Percentiles rank a stretch among this genome's conserved stretches.
These are phyloP conservation scores for Cadophora sp. DNA, from an alignment of 2,329 filamentous ascomycete genomes.

Conservation along the genomic window DNA sequence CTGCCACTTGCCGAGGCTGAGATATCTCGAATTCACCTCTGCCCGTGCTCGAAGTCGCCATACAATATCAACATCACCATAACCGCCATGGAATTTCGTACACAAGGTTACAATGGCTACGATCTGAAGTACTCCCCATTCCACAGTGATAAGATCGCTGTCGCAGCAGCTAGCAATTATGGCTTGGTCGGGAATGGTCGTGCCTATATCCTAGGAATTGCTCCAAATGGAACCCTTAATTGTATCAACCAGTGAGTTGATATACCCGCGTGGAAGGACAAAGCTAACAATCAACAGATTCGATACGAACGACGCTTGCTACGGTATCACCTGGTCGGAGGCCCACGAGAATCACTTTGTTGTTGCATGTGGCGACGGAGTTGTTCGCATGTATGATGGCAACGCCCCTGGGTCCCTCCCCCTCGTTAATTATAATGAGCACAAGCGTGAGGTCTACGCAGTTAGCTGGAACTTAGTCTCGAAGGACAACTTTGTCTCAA, in stretches of 20 bases:
- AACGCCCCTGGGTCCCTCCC: slow-evolving; percentile 78
- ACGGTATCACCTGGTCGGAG: slow-evolving; percentile 95
- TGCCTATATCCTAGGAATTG: slow-evolving; percentile 83
- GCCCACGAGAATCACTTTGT: slow-evolving; percentile 94
- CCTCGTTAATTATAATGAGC: slow-evolving; percentile 90
- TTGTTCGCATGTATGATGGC: slow-evolving; percentile 92
- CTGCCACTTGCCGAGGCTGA: slow-evolving; percentile 13
- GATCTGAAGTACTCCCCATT: slow-evolving; percentile 98
- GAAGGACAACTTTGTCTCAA: slow-evolving; percentile 90
- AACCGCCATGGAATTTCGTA: slow-evolving; percentile 78
- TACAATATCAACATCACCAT: neutral
- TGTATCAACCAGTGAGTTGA: slow-evolving; percentile 76
- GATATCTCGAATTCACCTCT: slow-evolving; percentile 1
- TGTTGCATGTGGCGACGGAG: slow-evolving; percentile 89
- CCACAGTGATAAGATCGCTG: slow-evolving; percentile 92
- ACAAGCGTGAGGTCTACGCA: slow-evolving; percentile 90
- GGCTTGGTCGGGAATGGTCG: slow-evolving; percentile 96
- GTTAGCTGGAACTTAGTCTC: slow-evolving; percentile 91
- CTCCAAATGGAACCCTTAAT: slow-evolving; percentile 76
- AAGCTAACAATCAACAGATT: slow-evolving; percentile 56
- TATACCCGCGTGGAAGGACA: neutral
- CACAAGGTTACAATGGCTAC: slow-evolving; percentile 93
- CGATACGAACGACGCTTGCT: slow-evolving; percentile 96
- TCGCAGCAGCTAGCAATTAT: slow-evolving; percentile 92
- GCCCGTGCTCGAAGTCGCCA: neutral